phyloP scores from a whole-genome alignment of 305 asterid genomes.

The Solanum hybrid region DNA sequence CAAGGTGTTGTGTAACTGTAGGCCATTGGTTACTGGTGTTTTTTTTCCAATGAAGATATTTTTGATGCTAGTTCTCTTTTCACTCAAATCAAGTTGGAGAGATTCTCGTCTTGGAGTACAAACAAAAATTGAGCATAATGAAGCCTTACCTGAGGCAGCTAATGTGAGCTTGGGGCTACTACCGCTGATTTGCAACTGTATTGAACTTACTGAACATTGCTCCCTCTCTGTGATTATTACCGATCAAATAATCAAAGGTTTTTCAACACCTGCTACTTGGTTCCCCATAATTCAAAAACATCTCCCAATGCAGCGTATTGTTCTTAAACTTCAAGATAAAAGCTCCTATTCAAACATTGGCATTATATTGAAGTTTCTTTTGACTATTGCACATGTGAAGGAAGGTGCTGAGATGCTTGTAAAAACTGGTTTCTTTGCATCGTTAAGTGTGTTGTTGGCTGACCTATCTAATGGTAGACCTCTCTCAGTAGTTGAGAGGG shows the following conservation, averaged over 20 bases:
- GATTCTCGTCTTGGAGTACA: slow-evolving; percentile 18
- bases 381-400: slow-evolving; percentile 67
- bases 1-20: slow-evolving; percentile 45
- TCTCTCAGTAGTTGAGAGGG: slow-evolving; percentile 35
- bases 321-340: slow-evolving; percentile 61
- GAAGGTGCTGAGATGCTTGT: slow-evolving; percentile 82
- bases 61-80: slow-evolving; percentile 57
- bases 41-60: slow-evolving; percentile 36
- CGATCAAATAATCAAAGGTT: slow-evolving; percentile 55
- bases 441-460: slow-evolving; percentile 43
- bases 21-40: slow-evolving; percentile 32
- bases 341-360: slow-evolving; percentile 27
- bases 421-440: slow-evolving; percentile 62
- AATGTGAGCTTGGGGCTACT: slow-evolving; percentile 54
- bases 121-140: slow-evolving; percentile 22
- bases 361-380: slow-evolving; percentile 56
- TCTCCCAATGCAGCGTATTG: slow-evolving; percentile 49
- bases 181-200: slow-evolving; percentile 70
- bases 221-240: slow-evolving; percentile 58
- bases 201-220: slow-evolving; percentile 45
- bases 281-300: slow-evolving; percentile 63
- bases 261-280: slow-evolving; percentile 65
- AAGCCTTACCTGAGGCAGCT: slow-evolving; percentile 47
- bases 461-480: slow-evolving; percentile 41
- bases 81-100: slow-evolving; percentile 32